Percentiles rank a stretch among this genome's conserved stretches.
Conservation (phyloP, 805 yeast species). For the Blastobotrys robertii region DNA sequence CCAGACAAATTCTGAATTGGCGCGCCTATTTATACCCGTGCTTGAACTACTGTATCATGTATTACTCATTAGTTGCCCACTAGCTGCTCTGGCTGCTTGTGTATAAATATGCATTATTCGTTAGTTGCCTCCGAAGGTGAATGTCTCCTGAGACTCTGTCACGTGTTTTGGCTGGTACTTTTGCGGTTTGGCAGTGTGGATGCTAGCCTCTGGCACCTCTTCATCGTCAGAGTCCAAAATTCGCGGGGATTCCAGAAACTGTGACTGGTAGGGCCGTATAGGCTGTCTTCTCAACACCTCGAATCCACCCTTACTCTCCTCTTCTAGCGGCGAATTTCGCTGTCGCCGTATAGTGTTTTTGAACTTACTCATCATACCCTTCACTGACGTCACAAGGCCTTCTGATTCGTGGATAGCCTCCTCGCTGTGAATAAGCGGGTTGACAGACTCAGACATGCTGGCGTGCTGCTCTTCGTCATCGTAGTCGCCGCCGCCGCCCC, state of each 20-base stretch:
- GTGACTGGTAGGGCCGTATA: constrained; percentile 5
- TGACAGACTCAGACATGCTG: too few relatives aligned
- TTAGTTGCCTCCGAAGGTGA: too few relatives aligned
- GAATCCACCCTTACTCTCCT: constrained; percentile 12
- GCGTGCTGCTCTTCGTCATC: not conserved
- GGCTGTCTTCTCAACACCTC: constrained; percentile 16
- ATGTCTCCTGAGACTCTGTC: too few relatives aligned
- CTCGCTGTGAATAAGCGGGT: not conserved
- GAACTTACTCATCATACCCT: not conserved
- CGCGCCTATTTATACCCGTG: too few relatives aligned
- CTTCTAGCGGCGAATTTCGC: not conserved
- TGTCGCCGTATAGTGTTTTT: not conserved
- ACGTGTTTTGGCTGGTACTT: not conserved
- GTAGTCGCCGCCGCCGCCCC: constrained; percentile 2
- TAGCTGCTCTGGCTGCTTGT: too few relatives aligned
- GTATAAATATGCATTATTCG: too few relatives aligned
- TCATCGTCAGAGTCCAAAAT: not conserved
- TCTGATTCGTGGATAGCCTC: not conserved
- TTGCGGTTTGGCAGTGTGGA: constrained; percentile 1
- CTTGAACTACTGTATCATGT: too few relatives aligned
- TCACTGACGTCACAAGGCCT: too few relatives aligned
- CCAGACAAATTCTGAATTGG: too few relatives aligned
- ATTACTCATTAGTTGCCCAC: too few relatives aligned
- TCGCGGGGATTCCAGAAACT: not conserved
- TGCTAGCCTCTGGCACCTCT: not conserved